phyloP scores from a whole-genome alignment of 2,329 filamentous ascomycete genomes.

The Fusarium praegraminearum region DNA sequence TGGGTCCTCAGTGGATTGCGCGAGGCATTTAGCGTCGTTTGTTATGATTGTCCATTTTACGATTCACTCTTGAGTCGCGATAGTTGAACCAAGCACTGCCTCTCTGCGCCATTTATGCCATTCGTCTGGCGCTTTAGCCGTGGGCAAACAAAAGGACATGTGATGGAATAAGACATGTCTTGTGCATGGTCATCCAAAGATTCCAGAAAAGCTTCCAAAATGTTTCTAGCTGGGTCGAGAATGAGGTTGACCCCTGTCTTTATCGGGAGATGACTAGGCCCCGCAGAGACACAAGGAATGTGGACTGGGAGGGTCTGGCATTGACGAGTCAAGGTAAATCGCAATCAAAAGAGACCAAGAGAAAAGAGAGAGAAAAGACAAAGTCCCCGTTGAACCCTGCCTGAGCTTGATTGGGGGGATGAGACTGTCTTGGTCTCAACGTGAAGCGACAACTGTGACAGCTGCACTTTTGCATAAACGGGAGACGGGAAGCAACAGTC shows the following conservation, averaged over 20 bases:
- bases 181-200: background rate
- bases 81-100: background rate
- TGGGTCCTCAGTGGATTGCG: slow-evolving; percentile 30
- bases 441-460: slow-evolving; percentile 24
- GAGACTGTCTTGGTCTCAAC: slow-evolving; percentile 1
- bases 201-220: slow-evolving; percentile 11
- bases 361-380: background rate
- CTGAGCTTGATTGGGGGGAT: slow-evolving; percentile 2
- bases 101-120: slow-evolving; percentile 18
- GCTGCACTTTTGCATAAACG: background rate
- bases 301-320: slow-evolving; percentile 18
- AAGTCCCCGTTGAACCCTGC: background rate
- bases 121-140: background rate
- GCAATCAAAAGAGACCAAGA: slow-evolving; percentile 13
- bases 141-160: background rate
- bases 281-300: slow-evolving; percentile 20
- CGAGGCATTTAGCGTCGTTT: slow-evolving; percentile 28
- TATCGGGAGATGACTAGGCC: slow-evolving; percentile 18
- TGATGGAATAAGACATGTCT: background rate
- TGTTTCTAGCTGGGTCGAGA: slow-evolving; percentile 15
- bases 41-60: background rate
- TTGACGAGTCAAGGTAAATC: slow-evolving; percentile 32
- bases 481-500: background rate
- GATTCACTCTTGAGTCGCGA: background rate
- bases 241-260: slow-evolving; percentile 6